Conservation (phyloP, 2,329 filamentous ascomycete species). For the Blastomyces parvus region DNA sequence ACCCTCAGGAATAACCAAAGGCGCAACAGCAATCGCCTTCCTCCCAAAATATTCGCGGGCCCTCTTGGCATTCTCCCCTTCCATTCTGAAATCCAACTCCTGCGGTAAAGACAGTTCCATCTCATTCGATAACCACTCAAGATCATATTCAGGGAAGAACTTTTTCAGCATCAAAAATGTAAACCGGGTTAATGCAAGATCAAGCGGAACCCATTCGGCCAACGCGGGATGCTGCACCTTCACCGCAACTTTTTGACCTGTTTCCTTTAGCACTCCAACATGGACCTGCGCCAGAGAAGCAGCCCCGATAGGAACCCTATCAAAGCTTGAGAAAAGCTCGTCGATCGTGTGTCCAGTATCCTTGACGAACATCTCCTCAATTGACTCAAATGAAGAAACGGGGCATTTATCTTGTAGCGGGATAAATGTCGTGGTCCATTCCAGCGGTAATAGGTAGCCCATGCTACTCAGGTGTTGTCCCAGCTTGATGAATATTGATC, state of each 20-base stretch:
- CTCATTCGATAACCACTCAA: constrained; percentile 89
- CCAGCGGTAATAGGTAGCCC: constrained; percentile 82
- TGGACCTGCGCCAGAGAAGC: constrained; percentile 94
- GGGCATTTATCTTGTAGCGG: constrained; percentile 94
- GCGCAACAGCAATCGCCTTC: constrained; percentile 60
- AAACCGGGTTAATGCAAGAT: constrained; percentile 75
- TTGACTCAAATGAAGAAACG: constrained; percentile 77
- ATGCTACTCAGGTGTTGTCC: constrained; percentile 93
- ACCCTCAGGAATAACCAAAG: constrained; percentile 71
- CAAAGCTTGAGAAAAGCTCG: constrained; percentile 81
- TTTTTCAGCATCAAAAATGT: constrained; percentile 82
- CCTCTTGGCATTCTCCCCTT: constrained; percentile 72
- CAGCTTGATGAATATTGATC: constrained; percentile 96
- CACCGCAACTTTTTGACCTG: constrained; percentile 79
- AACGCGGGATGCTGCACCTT: constrained; percentile 91
- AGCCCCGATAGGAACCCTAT: constrained; percentile 70
- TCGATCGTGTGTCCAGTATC: constrained; percentile 73
- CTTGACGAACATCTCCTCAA: constrained; percentile 72
- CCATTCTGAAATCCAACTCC: constrained; percentile 80
- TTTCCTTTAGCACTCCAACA: constrained; percentile 70
- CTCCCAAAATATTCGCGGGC: constrained; percentile 72
- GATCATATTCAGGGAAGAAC: constrained; percentile 95
- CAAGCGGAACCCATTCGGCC: constrained; percentile 81
- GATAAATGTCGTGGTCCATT: constrained; percentile 95
- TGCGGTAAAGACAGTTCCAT: constrained; percentile 86